Evolutionary conservation across 2,329 filamentous ascomycete genomes (phyloP).

Genomic region (Hypoxylon sp.): DNA sequence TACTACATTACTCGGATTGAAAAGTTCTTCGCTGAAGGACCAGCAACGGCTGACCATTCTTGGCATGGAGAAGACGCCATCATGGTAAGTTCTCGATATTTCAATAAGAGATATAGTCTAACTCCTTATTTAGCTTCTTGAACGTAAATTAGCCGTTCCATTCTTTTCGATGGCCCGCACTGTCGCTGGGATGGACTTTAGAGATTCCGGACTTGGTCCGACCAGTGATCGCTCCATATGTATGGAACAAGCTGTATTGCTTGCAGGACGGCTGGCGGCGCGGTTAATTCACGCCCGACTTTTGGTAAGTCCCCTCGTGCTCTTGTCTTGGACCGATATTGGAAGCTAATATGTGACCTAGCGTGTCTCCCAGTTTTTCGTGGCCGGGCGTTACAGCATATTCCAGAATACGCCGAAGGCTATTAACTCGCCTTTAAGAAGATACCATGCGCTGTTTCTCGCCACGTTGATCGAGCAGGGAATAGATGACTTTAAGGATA

Average conservation of each 20-base stretch:
- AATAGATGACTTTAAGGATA: constrained; percentile 63
- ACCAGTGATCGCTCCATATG: constrained; percentile 54
- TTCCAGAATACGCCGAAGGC: constrained; percentile 62
- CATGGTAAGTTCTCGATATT: constrained; percentile 51
- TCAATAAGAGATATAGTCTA: neutral
- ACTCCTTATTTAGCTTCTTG: constrained; percentile 57
- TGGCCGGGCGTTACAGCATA: constrained; percentile 63
- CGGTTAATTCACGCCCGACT: constrained; percentile 63
- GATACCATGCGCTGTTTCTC: constrained; percentile 66
- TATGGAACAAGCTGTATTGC: constrained; percentile 61
- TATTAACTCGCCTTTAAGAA: constrained; percentile 60
- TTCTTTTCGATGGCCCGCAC: constrained; percentile 65
- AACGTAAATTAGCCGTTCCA: constrained; percentile 62
- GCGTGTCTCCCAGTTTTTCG: constrained; percentile 63
- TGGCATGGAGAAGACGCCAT: constrained; percentile 65
- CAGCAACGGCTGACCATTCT: constrained; percentile 51
- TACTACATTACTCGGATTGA: constrained; percentile 64
- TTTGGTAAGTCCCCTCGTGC: constrained; percentile 53
- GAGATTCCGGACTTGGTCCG: constrained; percentile 43
- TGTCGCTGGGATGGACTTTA: constrained; percentile 54
- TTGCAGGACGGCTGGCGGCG: constrained; percentile 64
- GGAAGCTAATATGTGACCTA: constrained; percentile 49
- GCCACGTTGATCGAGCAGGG: constrained; percentile 63
- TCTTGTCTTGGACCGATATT: constrained; percentile 24
- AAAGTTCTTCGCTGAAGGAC: constrained; percentile 58